These are phyloP conservation scores for Ascodesmis nigricans DNA, from an alignment of 495 filamentous ascomycete genomes.

Conservation along the genomic window DNA sequence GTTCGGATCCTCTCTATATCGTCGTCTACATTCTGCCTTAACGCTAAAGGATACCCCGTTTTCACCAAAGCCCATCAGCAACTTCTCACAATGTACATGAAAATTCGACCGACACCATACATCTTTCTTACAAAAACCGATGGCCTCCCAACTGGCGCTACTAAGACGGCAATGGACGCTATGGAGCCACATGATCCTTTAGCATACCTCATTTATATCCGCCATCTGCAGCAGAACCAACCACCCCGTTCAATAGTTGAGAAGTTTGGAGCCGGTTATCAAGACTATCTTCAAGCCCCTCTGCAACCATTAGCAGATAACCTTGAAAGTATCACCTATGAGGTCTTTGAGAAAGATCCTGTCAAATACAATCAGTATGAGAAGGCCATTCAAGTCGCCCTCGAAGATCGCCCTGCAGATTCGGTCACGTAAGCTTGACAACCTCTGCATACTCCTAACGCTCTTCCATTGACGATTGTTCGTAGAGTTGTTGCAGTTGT, in stretches of 20 bases:
- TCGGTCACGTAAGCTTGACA: background rate
- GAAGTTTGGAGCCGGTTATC: constrained; percentile 52
- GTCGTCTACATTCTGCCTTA: constrained; percentile 45
- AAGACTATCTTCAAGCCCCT: constrained; percentile 88
- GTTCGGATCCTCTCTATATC: constrained; percentile 56
- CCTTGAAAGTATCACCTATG: constrained; percentile 88
- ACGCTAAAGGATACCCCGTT: constrained; percentile 59
- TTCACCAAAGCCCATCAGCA: constrained; percentile 58
- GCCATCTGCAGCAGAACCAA: constrained; percentile 65
- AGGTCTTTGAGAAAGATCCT: constrained; percentile 95
- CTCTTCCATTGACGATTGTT: constrained; percentile 5
- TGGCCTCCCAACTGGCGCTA: constrained; percentile 3
- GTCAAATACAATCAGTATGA: constrained; percentile 97
- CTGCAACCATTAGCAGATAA: constrained; percentile 91
- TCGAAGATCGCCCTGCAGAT: constrained; percentile 39
- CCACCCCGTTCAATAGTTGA: constrained; percentile 40
- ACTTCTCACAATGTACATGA: constrained; percentile 61
- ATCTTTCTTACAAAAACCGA: constrained; percentile 19
- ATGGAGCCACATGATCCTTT: constrained; percentile 32
- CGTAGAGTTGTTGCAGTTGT: constrained; percentile 58
- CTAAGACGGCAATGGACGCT: too few species aligned
- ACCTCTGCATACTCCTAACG: background rate
- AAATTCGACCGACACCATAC: constrained; percentile 17
- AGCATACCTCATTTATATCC: constrained; percentile 58
- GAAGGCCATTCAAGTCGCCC: constrained; percentile 53